A percentile compares a stretch with the other conserved stretches of the same genome.
phyloP scores from a whole-genome alignment of 768 basidiomycete species.

The Tricholoma terreum region DNA sequence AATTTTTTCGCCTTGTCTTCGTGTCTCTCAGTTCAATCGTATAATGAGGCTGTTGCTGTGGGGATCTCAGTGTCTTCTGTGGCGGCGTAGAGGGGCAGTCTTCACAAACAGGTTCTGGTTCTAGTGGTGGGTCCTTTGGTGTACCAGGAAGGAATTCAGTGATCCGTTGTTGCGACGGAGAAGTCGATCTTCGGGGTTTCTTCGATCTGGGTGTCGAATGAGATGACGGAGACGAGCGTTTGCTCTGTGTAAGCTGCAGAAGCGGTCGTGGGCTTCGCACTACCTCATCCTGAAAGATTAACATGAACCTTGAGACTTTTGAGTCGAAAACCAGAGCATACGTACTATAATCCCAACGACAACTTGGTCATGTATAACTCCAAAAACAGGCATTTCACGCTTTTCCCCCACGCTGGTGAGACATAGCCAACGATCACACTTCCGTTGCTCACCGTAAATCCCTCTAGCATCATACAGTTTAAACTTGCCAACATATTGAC shows the following conservation, averaged over 20 bases:
- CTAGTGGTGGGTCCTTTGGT: not conserved
- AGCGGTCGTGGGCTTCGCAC: slow-evolving; percentile 23
- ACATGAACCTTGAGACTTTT: not conserved
- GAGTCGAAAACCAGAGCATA: not conserved
- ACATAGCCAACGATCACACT: not conserved
- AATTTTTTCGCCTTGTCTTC: slow-evolving; percentile 56
- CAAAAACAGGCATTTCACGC: slow-evolving; percentile 86
- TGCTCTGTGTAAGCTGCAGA: slow-evolving; percentile 2
- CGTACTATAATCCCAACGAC: slow-evolving; percentile 75
- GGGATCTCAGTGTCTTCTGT: not conserved
- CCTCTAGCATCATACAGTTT: slow-evolving; percentile 44
- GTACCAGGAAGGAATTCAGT: slow-evolving; percentile 8
- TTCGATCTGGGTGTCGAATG: slow-evolving; percentile 11
- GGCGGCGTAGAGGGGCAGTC: not conserved
- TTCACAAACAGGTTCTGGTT: not conserved
- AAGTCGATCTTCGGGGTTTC: slow-evolving; percentile 18
- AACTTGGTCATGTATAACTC: slow-evolving; percentile 60
- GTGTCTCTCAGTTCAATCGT: slow-evolving; percentile 58
- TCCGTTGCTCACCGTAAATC: slow-evolving; percentile 46
- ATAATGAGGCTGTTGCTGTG: slow-evolving; percentile 4
- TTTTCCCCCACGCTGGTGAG: slow-evolving; percentile 21
- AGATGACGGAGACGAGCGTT: slow-evolving; percentile 3
- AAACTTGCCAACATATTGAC: slow-evolving; percentile 70
- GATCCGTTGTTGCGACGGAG: slow-evolving; percentile 12
- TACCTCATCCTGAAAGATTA: slow-evolving; percentile 49